Conservation (phyloP, 169 alveolate species). For the Perkinsus olseni region DNA sequence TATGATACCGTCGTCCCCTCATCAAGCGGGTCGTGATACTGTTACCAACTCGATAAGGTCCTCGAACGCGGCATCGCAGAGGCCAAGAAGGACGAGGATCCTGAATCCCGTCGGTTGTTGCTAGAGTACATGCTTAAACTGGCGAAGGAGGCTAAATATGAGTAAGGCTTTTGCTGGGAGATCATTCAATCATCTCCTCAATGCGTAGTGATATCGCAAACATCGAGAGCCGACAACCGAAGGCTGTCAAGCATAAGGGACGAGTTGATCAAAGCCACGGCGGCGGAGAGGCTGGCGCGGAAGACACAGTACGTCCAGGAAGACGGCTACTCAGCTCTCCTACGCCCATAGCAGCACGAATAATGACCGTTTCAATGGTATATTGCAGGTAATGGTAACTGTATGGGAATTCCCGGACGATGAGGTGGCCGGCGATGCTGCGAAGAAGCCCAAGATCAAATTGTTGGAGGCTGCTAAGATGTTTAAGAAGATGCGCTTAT, state of each 20-base stretch:
- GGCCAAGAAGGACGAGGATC: not conserved
- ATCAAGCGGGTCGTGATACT: not conserved
- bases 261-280: not conserved
- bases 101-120: not conserved
- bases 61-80: not conserved
- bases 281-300: not conserved
- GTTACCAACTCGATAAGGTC: not conserved
- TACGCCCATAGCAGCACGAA: no score
- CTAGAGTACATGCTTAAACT: not conserved
- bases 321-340: not conserved
- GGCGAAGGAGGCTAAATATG: not conserved
- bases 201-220: not conserved
- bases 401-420: not conserved
- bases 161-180: not conserved
- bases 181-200: not conserved
- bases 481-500: not conserved
- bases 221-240: not conserved
- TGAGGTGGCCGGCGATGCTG: not conserved
- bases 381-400: not conserved
- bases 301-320: not conserved
- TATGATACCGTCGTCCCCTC: not conserved
- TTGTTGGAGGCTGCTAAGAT: not conserved
- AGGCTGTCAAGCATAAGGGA: not conserved
- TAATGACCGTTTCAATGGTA: no score
- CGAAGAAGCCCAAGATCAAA: not conserved